Conservation (phyloP, 208 protist species). For the Novymonas esmeraldas region DNA sequence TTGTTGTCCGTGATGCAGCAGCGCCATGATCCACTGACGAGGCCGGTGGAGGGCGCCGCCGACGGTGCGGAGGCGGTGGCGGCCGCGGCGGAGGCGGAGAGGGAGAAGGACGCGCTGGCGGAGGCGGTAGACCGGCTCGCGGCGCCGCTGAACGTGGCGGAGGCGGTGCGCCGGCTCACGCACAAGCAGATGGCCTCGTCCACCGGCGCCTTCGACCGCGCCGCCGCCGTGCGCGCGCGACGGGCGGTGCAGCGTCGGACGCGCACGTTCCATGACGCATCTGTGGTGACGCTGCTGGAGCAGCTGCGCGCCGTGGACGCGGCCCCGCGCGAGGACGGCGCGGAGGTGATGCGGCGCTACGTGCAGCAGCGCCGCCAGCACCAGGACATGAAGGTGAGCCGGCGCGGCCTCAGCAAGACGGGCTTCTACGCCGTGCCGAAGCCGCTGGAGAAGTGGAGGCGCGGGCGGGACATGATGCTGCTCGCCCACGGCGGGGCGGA, state of each 20-base stretch:
- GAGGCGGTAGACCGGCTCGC: constrained; percentile 21
- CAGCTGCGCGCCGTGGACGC: constrained; percentile 32
- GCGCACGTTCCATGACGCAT: constrained; percentile 28
- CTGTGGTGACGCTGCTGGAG: constrained; percentile 24
- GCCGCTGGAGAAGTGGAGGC: constrained; percentile 69
- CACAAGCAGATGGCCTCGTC: constrained; percentile 16
- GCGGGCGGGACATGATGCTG: constrained; percentile 69
- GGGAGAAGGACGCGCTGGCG: constrained; percentile 17
- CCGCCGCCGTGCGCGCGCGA: constrained; percentile 8
- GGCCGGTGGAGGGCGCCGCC: background rate
- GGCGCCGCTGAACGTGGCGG: constrained; percentile 8
- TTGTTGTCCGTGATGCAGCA: constrained; percentile 22
- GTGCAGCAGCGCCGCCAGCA: constrained; percentile 56
- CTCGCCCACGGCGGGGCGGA: constrained; percentile 47
- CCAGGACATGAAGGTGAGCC: constrained; percentile 43
- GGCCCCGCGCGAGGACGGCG: constrained; percentile 39
- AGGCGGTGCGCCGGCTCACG: constrained; percentile 14
- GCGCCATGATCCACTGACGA: constrained; percentile 5
- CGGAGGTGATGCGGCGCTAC: constrained; percentile 46
- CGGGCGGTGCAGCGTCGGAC: constrained; percentile 29
- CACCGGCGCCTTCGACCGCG: constrained; percentile 19
- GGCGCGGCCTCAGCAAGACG: constrained; percentile 64
- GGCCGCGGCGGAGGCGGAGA: background rate
- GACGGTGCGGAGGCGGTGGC: too few relatives aligned
- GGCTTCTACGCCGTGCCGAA: constrained; percentile 48